phyloP scores from a whole-genome alignment of 1,284 basidiomycete species.

The Apiotrichum brassicae region DNA sequence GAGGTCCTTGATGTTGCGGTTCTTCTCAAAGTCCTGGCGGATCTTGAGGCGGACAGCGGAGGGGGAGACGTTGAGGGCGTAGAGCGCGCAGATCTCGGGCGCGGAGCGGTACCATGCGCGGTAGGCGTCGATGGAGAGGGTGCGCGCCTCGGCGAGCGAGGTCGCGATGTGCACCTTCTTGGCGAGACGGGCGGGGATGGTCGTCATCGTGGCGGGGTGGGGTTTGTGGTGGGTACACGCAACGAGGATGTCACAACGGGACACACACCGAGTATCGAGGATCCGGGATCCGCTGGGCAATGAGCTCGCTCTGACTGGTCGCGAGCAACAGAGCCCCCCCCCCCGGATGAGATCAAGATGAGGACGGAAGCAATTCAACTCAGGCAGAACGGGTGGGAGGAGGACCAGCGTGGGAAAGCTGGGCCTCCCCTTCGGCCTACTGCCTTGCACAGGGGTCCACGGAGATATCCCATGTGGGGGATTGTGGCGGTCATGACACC shows the following conservation, averaged over 20 bases:
- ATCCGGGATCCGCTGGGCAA: neutral
- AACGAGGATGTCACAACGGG: neutral
- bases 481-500: neutral
- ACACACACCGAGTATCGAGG: too few species aligned
- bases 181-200: conserved; percentile 85
- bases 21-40: conserved; percentile 79
- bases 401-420: too few species aligned
- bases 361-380: conserved; percentile 2
- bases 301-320: conserved; percentile 9
- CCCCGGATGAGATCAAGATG: neutral
- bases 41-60: conserved; percentile 76
- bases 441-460: too few species aligned
- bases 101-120: conserved; percentile 87
- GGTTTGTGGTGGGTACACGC: neutral
- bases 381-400: too few species aligned
- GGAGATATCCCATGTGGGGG: neutral
- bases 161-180: conserved; percentile 58
- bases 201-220: conserved; percentile 56
- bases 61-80: conserved; percentile 76
- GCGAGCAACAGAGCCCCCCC: neutral
- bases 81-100: conserved; percentile 79
- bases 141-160: conserved; percentile 62
- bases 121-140: conserved; percentile 72
- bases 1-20: conserved; percentile 74
- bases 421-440: too few species aligned